These are phyloP conservation scores for Fusarium subglutinans DNA, from an alignment of 2,329 filamentous ascomycete species.

Conservation along the genomic window DNA sequence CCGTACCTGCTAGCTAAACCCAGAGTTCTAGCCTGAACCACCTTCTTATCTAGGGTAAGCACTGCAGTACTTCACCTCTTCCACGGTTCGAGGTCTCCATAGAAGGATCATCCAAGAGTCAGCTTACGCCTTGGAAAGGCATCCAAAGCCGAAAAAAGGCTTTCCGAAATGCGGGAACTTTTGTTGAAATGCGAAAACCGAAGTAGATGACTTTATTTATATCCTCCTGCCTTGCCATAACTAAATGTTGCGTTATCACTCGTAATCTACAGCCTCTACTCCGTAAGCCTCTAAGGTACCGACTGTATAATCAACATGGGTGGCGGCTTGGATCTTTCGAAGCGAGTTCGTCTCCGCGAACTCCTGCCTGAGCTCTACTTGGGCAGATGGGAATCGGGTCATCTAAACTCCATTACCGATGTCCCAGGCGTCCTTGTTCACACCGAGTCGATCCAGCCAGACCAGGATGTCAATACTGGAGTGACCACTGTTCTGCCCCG, in stretches of 20 bases:
- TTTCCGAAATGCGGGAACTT: slow-evolving; percentile 11
- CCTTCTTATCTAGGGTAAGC: not conserved
- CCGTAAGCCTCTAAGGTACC: no score
- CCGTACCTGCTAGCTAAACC: accelerated
- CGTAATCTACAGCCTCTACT: not conserved
- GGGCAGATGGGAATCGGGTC: slow-evolving; percentile 55
- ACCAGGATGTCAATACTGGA: slow-evolving; percentile 57
- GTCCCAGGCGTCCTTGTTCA: slow-evolving; percentile 59
- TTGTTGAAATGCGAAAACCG: not conserved
- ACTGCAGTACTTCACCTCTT: not conserved
- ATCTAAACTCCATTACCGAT: slow-evolving; percentile 61
- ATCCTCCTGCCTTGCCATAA: not conserved
- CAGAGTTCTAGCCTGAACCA: no score
- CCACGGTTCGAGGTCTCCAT: not conserved
- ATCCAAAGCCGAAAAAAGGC: not conserved
- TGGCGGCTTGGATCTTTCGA: not conserved
- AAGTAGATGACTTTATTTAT: not conserved
- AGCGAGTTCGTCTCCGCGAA: slow-evolving; percentile 50
- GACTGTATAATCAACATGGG: not conserved
- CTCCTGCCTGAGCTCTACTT: slow-evolving; percentile 56
- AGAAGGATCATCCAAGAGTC: not conserved
- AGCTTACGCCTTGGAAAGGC: not conserved
- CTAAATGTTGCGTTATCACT: not conserved
- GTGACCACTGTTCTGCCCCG: slow-evolving; percentile 61
- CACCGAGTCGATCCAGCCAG: slow-evolving; percentile 54